Evolutionary conservation across 805 yeast genomes (phyloP).

Genomic region (Yamadazyma sp.): DNA sequence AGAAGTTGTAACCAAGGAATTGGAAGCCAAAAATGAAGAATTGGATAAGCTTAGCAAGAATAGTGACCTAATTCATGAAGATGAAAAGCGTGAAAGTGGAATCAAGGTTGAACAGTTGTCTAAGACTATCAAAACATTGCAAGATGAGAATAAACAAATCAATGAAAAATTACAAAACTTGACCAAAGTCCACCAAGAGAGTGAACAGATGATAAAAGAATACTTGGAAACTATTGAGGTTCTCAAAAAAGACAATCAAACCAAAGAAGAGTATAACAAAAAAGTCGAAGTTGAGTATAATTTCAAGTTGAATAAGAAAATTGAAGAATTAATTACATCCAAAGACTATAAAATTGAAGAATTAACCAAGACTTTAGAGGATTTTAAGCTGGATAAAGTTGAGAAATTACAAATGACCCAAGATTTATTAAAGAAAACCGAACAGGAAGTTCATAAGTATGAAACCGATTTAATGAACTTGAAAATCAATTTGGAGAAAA

Average conservation of each 20-base stretch:
- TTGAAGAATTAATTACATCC: slow-evolving; percentile 10
- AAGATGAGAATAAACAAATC: not conserved
- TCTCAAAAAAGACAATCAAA: not conserved
- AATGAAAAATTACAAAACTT: not conserved
- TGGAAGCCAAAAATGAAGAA: slow-evolving; percentile 7
- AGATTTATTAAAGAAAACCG: slow-evolving; percentile 4
- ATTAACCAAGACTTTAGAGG: slow-evolving; percentile 5
- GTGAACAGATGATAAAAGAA: not conserved
- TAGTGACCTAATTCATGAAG: slow-evolving; percentile 6
- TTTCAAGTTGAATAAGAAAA: slow-evolving; percentile 7
- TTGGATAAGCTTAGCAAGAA: slow-evolving; percentile 9
- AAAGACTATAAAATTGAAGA: slow-evolving; percentile 11
- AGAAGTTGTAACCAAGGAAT: slow-evolving; percentile 5
- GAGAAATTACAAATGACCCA: not conserved
- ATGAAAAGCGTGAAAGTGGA: not conserved
- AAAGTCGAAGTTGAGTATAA: slow-evolving; percentile 7
- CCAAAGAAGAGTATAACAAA: slow-evolving; percentile 7
- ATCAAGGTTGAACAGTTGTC: slow-evolving; percentile 1
- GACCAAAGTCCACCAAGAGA: not conserved
- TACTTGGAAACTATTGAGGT: slow-evolving; percentile 3
- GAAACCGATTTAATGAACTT: slow-evolving; percentile 3
- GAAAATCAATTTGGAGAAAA: slow-evolving; percentile 1
- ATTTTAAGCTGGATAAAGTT: slow-evolving; percentile 4
- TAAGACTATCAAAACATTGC: not conserved
- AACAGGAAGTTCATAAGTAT: slow-evolving; percentile 2